Evolutionary conservation across 2,329 filamentous ascomycete species (phyloP), one percentile per base, ranked within the genome.

Genomic region (Akanthomyces muscarius): DNA sequence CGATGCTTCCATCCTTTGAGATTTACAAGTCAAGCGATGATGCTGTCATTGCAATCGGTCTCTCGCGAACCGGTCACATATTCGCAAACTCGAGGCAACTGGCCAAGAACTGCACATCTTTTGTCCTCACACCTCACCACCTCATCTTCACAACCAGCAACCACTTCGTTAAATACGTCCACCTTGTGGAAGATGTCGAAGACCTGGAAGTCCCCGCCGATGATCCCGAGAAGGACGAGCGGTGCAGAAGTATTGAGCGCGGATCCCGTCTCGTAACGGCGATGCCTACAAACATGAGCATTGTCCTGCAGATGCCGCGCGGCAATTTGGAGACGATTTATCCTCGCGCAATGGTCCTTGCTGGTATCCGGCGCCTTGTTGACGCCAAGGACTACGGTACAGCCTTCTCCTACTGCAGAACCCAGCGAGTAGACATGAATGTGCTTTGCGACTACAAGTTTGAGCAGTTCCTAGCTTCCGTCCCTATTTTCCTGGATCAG

Each of bases 371-470:
- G 54, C 85, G 86, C 56, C 86, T 90, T 58, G 91, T 99, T 58
- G 89, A 92, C 61, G 80, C 84, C 38, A 90, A 90, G 73, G 86
- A 95, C 69, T 99, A 97, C 71, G 86, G 84, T 55, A 86, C 85
- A 58, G 95, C 95, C 0, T 99, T 97, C 72, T 80, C 90, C 25
- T 89, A 92, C 66, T 98, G 95, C 73, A 87, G 95, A 57, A 94
- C 88, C 25, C 96, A 99, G 73, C 86, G 96, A 68, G 95, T 99
- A 0, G 95, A 99, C 71, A 93, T 98, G 89, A 99, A 99, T 71
- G 94, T 99, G 65, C 80, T 99, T 2, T 94, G 96, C 71, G 95
- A 99, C 71, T 91, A 98, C 75, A 87, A 87, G n/a, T 92, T 94
- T 0, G 82, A 87, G 44, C 90, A 96, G 68, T 97, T 99, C 72